Base-by-base conservation (phyloP, 768 basidiomycete species). In the Punctularia strigosozonata region DNA sequence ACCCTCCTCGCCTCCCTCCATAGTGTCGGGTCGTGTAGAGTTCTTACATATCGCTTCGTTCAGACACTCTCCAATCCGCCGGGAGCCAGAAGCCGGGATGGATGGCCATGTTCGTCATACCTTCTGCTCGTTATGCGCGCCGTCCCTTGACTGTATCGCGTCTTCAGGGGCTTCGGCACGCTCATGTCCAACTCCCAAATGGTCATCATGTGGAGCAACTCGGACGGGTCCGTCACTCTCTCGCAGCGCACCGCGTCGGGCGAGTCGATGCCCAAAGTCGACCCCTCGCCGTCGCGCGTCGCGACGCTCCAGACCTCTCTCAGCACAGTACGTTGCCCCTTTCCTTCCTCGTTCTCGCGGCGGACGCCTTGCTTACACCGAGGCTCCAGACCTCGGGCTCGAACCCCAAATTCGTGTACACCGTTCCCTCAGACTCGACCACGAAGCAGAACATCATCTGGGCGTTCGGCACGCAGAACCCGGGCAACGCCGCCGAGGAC, bases 161-260 rank as follows among this genome's bases (percentile, higher is more conserved):
- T 33, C 18, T 48, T 7, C 47, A 80, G 77, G 50, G 78, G 78
- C 4, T 80, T 75, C 48, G 78, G 78, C 18, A 45, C 42, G 6
- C 46, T 54, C 41, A 79, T 80, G 78, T 52, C 63, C 1, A 59
- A 66, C 46, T 60, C 68, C 5, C 68, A 74, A 0, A 82, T 86
- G 79, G 75, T 86, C 42, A 76, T 84, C 22, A 71, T 76, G 64
- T 86, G 81, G 82, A 59, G 69, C 5, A 78, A 81, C 50, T 53
- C 57, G 12, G 73, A 80, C 46, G 75, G 75, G 7, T 54, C 63
- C 17, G 61, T 80, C 42, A 80, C 78, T 10, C 55, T 86, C 18
- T 80, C 78, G 5, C 82, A 86, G 50, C 68, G 81, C 15, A 58
- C 54, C 22, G 75, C 81, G 0, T 46, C 65, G 1, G 50, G 48